A percentile compares a stretch with the other conserved stretches of the same genome.
phyloP scores from a whole-genome alignment of 495 filamentous ascomycete genomes.

The Neurospora cerealis region DNA sequence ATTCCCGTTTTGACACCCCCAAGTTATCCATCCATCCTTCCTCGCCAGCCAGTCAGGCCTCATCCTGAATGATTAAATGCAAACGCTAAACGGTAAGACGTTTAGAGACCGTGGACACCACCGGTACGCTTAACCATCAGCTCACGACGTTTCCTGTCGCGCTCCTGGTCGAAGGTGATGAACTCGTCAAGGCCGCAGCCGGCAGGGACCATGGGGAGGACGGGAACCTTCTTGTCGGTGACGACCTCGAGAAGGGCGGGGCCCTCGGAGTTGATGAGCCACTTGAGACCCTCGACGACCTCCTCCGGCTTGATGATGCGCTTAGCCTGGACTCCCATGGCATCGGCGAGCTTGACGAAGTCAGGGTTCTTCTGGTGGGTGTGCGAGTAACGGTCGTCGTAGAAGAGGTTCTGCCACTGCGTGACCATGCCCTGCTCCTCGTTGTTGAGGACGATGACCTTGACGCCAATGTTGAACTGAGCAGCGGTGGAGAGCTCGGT shows the following conservation, averaged over 20 bases:
- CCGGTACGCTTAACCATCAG: conserved; percentile 61
- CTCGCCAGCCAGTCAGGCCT: background rate
- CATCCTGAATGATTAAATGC: background rate
- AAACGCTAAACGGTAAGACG: background rate
- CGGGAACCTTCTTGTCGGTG: conserved; percentile 86
- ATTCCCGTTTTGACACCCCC: conserved; percentile 5
- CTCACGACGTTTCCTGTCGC: conserved; percentile 58
- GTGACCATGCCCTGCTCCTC: conserved; percentile 97
- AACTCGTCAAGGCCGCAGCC: conserved; percentile 89
- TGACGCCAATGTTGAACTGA: conserved; percentile 89
- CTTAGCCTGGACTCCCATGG: conserved; percentile 68
- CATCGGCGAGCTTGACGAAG: conserved; percentile 74
- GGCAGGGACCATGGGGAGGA: conserved; percentile 90
- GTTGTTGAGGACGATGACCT: conserved; percentile 88
- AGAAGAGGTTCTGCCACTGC: conserved; percentile 92
- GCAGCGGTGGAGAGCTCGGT: conserved; percentile 82
- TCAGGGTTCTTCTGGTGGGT: conserved; percentile 86
- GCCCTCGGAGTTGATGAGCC: conserved; percentile 76
- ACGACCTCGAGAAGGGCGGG: conserved; percentile 60
- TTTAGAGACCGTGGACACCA: conserved; percentile 35
- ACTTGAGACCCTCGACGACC: conserved; percentile 67
- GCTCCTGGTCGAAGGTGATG: conserved; percentile 71
- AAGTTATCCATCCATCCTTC: background rate
- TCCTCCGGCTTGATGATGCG: conserved; percentile 58
- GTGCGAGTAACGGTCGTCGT: conserved; percentile 83